Percentiles rank a stretch among this genome's conserved stretches.
Conservation (phyloP, 1,284 basidiomycete genomes). For the Ustilago bromivora region DNA sequence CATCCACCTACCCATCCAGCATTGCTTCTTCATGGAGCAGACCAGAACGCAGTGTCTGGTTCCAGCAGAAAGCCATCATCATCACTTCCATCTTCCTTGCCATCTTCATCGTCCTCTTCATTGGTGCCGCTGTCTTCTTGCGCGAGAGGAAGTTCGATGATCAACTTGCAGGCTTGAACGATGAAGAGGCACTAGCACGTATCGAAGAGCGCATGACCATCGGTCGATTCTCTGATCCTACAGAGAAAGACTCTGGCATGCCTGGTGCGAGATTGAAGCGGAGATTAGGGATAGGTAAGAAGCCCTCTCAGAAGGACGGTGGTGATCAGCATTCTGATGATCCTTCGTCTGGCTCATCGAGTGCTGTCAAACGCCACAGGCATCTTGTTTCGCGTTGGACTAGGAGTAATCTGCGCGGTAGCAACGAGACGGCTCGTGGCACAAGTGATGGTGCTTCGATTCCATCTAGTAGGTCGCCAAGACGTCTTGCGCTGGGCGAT, state of each 20-base stretch:
- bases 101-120: constrained; percentile 68
- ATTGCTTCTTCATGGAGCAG: constrained; percentile 57
- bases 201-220: constrained; percentile 51
- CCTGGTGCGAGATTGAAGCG: constrained; percentile 22
- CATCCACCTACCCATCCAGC: constrained; percentile 52
- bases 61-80: constrained; percentile 65
- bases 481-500: constrained; percentile 16
- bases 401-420: constrained; percentile 19
- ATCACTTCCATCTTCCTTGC: constrained; percentile 67
- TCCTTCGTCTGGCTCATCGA: constrained; percentile 46
- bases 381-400: constrained; percentile 48
- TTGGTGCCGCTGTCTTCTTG: constrained; percentile 66
- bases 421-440: constrained; percentile 33
- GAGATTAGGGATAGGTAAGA: constrained; percentile 26
- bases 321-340: constrained; percentile 28
- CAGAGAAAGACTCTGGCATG: constrained; percentile 21
- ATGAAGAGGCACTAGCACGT: constrained; percentile 49
- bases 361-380: constrained; percentile 35
- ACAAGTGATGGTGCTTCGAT: constrained; percentile 39
- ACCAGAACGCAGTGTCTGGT: constrained; percentile 61
- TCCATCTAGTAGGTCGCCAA: constrained; percentile 1
- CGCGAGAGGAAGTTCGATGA: constrained; percentile 60
- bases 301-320: constrained; percentile 30
- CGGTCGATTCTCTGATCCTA: constrained; percentile 25
- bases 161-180: constrained; percentile 47